Evolutionary conservation across 495 filamentous ascomycete genomes (phyloP).

Genomic region (Penicillium bialowiezense): DNA sequence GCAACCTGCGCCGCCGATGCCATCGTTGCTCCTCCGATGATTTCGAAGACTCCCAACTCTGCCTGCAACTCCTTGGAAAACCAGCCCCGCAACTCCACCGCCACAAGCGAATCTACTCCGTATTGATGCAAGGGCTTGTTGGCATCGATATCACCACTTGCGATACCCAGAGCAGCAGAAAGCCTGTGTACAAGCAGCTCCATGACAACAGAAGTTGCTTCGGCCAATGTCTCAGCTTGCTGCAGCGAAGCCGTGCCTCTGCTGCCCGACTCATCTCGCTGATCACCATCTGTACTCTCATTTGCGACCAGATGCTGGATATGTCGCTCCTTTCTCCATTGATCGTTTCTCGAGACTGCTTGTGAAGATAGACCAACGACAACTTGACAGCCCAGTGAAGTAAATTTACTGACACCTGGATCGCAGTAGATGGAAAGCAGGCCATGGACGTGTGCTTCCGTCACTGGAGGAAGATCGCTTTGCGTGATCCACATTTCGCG

Average conservation of each 20-base stretch:
- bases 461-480: neutral
- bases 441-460: neutral
- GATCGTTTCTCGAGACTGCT: neutral
- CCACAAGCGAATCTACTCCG: slow-evolving; percentile 29
- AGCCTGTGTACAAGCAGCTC: neutral
- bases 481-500: neutral
- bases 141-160: slow-evolving; percentile 14
- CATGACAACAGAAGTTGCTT: neutral
- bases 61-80: slow-evolving; percentile 24
- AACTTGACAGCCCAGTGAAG: neutral
- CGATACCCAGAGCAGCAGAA: neutral
- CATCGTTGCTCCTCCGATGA: slow-evolving; percentile 4
- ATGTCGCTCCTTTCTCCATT: neutral
- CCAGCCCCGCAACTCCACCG: slow-evolving; percentile 27
- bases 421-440: neutral
- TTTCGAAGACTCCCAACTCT: slow-evolving; percentile 33
- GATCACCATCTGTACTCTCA: neutral
- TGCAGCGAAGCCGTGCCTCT: neutral
- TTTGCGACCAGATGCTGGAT: neutral
- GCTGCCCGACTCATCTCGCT: neutral
- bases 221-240: neutral
- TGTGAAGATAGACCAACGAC: neutral
- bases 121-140: slow-evolving; percentile 24
- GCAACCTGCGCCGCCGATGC: neutral
- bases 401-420: neutral